Percentiles rank a stretch among this genome's conserved stretches.
These are phyloP conservation scores for Rhinocladiella similis DNA, from an alignment of 2,329 filamentous ascomycete genomes.

Conservation along the genomic window DNA sequence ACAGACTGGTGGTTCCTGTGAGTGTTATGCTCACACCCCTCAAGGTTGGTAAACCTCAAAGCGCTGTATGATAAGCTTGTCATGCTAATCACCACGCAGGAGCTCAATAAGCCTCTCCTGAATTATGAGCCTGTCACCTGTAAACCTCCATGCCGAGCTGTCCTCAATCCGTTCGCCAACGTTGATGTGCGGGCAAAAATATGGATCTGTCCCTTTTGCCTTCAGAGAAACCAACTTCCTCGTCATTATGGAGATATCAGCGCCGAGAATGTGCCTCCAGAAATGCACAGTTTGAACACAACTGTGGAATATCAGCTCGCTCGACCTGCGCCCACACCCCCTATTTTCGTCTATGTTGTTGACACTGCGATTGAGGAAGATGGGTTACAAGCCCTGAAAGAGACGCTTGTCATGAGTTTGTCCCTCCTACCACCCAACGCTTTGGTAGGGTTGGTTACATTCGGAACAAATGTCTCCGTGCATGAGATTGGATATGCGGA, in stretches of 20 bases:
- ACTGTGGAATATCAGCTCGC: slow-evolving; percentile 67
- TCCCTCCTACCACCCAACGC: slow-evolving; percentile 64
- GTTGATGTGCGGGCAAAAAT: slow-evolving; percentile 66
- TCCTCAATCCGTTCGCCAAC: slow-evolving; percentile 92
- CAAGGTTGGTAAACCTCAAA: slow-evolving; percentile 56
- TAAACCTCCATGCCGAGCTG: slow-evolving; percentile 92
- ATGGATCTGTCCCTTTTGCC: slow-evolving; percentile 70
- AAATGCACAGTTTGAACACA: slow-evolving; percentile 64
- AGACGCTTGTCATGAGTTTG: slow-evolving; percentile 67
- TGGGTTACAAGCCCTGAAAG: slow-evolving; percentile 65
- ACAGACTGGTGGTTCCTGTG: slow-evolving; percentile 90
- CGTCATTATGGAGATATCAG: slow-evolving; percentile 71
- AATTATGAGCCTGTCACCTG: slow-evolving; percentile 97
- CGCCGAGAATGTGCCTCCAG: slow-evolving; percentile 64
- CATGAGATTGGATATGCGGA: slow-evolving; percentile 98
- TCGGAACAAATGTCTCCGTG: slow-evolving; percentile 88
- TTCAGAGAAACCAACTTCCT: slow-evolving; percentile 65
- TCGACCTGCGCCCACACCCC: slow-evolving; percentile 63
- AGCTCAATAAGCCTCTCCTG: slow-evolving; percentile 86
- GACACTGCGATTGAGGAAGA: slow-evolving; percentile 70
- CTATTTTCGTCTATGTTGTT: slow-evolving; percentile 68
- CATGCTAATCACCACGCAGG: slow-evolving; percentile 71
- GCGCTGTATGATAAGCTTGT: slow-evolving; percentile 61
- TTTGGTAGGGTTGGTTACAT: slow-evolving; percentile 65
- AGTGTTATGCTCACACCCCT: slow-evolving; percentile 93